A percentile compares a stretch with the other conserved stretches of the same genome.
Conservation (phyloP, 2,329 filamentous ascomycete genomes). For the Ophiocordyceps camponoti-floridani region DNA sequence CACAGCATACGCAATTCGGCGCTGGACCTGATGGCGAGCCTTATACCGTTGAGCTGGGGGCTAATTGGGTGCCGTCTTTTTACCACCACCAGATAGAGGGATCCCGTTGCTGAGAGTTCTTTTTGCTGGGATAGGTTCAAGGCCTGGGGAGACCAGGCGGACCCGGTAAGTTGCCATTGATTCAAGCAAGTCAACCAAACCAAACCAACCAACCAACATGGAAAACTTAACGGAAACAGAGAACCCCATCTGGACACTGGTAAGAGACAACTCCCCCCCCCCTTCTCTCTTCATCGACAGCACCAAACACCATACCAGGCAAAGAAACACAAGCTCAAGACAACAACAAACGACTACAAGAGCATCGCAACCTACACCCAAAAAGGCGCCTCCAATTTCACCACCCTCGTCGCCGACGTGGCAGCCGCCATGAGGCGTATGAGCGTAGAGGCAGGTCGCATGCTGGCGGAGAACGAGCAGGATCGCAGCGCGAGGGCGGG, state of each 20-base stretch:
- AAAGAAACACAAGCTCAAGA: slow-evolving; percentile 9
- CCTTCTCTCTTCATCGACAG: background rate
- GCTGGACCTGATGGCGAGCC: slow-evolving; percentile 27
- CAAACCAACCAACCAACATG: too few species aligned
- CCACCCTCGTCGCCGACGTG: slow-evolving; percentile 28
- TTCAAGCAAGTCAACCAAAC: too few species aligned
- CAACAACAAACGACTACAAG: slow-evolving; percentile 37
- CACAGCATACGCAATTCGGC: slow-evolving; percentile 39
- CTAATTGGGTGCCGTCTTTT: slow-evolving; percentile 38
- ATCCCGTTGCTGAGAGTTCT: background rate
- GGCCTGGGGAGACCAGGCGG: slow-evolving; percentile 8
- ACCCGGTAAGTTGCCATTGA: slow-evolving; percentile 6
- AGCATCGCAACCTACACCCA: slow-evolving; percentile 43
- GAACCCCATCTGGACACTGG: slow-evolving; percentile 44
- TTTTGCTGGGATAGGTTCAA: slow-evolving; percentile 3
- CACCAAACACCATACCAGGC: background rate
- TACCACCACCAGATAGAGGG: too few species aligned
- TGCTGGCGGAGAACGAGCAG: slow-evolving; percentile 41
- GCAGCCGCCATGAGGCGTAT: slow-evolving; percentile 25
- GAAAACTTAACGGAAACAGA: slow-evolving; percentile 10
- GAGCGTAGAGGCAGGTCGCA: slow-evolving; percentile 33
- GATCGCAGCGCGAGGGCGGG: slow-evolving; percentile 43
- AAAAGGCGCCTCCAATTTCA: slow-evolving; percentile 32
- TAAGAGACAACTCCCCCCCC: slow-evolving; percentile 1
- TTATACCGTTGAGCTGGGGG: slow-evolving; percentile 44